phyloP scores from a whole-genome alignment of 345 rosid genomes.

The Arabis alpina region DNA sequence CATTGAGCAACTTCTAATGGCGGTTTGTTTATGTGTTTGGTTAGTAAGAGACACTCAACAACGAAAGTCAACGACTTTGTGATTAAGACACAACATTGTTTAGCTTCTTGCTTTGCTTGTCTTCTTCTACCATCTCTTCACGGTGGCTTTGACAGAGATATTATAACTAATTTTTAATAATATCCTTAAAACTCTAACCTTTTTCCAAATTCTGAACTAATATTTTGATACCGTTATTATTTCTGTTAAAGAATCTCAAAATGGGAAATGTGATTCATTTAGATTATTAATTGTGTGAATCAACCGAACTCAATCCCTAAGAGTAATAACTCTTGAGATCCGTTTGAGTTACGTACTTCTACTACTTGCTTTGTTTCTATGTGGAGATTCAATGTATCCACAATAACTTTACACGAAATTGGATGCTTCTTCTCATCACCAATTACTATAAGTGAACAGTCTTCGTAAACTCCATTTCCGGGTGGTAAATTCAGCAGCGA shows the following conservation, averaged over 20 bases:
- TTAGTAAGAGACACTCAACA: conserved; percentile 31
- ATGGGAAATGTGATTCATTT: conserved; percentile 3
- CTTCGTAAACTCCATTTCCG: conserved; percentile 59
- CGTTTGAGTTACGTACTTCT: conserved; percentile 34
- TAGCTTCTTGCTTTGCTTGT: conserved; percentile 1
- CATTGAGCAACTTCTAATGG: conserved; percentile 38
- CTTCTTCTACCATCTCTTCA: conserved; percentile 25
- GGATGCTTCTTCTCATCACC: conserved; percentile 34
- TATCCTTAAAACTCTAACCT: neutral
- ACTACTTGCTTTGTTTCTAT: conserved; percentile 49
- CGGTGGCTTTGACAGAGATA: conserved; percentile 8
- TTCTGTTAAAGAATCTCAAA: conserved; percentile 1
- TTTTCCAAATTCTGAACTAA: neutral
- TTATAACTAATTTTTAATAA: neutral
- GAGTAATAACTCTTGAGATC: conserved; percentile 42
- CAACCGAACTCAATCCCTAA: conserved; percentile 70
- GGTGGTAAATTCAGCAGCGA: conserved; percentile 71
- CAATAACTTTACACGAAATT: conserved; percentile 60
- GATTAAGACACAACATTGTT: neutral
- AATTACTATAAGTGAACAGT: conserved; percentile 48
- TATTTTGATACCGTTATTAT: conserved; percentile 2
- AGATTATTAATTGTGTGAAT: conserved; percentile 8
- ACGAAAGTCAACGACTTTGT: conserved; percentile 38
- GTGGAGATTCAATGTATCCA: conserved; percentile 53
- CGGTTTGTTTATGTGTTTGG: conserved; percentile 33